phyloP scores from a whole-genome alignment of 176 grass and related monocot genomes.

The Tillandsia leiboldiana region DNA sequence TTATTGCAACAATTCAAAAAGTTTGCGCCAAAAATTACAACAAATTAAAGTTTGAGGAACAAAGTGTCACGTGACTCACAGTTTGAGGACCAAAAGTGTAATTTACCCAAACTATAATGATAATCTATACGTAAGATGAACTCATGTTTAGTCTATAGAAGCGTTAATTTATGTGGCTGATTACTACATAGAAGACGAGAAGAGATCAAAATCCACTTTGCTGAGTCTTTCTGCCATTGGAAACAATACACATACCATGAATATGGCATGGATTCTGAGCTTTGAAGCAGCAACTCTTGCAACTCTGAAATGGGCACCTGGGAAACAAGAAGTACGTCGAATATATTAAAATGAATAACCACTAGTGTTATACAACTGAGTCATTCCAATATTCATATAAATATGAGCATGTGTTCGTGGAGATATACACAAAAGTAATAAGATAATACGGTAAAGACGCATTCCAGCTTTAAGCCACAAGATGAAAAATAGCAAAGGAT shows the following conservation, averaged over 20 bases:
- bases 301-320: conserved; percentile 93
- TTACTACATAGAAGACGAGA: neutral
- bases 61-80: neutral
- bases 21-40: neutral
- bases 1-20: neutral
- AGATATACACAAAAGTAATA: no score
- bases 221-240: neutral
- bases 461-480: no score
- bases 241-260: conserved; percentile 52
- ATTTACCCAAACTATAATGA: neutral
- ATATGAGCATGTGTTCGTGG: neutral
- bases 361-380: neutral
- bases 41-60: neutral
- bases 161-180: neutral
- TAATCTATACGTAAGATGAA: neutral
- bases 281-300: conserved; percentile 95
- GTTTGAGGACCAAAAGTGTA: no score
- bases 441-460: no score
- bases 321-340: conserved; percentile 5
- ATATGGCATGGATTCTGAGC: conserved; percentile 98
- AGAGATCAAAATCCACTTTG: neutral
- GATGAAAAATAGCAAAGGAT: no score
- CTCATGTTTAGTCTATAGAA: neutral
- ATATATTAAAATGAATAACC: conserved; percentile 5
- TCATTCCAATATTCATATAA: neutral